phyloP scores from a whole-genome alignment of 2,329 filamentous ascomycete genomes.

The Didymella keratinophila region DNA sequence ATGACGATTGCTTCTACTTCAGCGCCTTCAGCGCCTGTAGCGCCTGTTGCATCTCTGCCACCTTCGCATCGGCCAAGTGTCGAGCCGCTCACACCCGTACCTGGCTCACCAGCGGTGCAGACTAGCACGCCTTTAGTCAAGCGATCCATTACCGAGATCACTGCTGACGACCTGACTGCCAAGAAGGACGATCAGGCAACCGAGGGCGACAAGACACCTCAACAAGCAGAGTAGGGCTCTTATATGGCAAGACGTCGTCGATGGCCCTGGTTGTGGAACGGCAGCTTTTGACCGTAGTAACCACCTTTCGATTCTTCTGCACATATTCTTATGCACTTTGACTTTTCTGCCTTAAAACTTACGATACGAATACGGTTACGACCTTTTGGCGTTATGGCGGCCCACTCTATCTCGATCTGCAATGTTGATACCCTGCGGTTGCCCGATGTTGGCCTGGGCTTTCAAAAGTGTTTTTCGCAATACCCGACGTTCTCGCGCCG shows the following conservation, averaged over 20 bases:
- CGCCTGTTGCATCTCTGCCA: constrained; percentile 19
- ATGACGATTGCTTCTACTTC: constrained; percentile 32
- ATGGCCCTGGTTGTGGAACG: not conserved
- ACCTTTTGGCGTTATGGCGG: constrained; percentile 17
- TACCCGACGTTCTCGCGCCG: constrained; percentile 1
- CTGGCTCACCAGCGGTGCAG: constrained; percentile 44
- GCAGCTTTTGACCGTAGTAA: not conserved
- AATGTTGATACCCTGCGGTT: constrained; percentile 23
- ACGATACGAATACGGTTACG: constrained; percentile 14
- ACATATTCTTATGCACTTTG: constrained; percentile 11
- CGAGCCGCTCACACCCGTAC: constrained; percentile 48
- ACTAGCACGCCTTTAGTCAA: constrained; percentile 33
- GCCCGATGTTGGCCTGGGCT: constrained; percentile 11
- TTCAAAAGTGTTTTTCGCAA: constrained; percentile 19
- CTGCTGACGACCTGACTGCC: constrained; percentile 20
- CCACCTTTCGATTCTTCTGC: constrained; percentile 9
- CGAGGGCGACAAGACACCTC: constrained; percentile 6
- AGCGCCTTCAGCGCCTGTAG: constrained; percentile 14
- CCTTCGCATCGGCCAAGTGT: constrained; percentile 44
- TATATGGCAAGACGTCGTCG: not conserved
- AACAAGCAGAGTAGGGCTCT: constrained; percentile 20
- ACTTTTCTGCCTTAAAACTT: constrained; percentile 6
- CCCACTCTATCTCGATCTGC: constrained; percentile 17
- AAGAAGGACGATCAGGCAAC: constrained; percentile 18
- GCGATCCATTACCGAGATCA: constrained; percentile 28